Base-by-base conservation (phyloP, 2,329 filamentous ascomycete species). In the Neobulgaria alba region DNA sequence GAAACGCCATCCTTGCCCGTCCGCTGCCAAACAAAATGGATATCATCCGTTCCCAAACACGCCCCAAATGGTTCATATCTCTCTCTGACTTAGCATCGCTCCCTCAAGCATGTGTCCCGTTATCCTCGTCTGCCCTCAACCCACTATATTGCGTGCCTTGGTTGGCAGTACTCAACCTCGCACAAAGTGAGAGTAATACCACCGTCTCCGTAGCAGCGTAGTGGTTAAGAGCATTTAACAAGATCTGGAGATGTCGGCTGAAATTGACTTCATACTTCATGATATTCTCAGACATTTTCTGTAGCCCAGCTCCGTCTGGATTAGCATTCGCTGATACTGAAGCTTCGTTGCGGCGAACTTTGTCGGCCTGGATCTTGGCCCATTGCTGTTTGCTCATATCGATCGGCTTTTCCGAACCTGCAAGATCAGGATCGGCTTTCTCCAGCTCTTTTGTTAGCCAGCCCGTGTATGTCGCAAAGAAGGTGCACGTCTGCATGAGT, bases 161-260 rank as follows among this genome's bases (percentile, higher is more conserved):
- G 46, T 85, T 87, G 10, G 85, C 86, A 44, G 83, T 86, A 55
- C 83, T 89, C 56, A 94, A 60, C 46, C 87, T 67, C 10, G 87
- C 87, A 58, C 87, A 94, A 12, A 98, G 68, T 50, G 89, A 90
- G 47, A 96, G 67, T 50, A 98, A 72, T 14, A 95, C 92, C 3
- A 95, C 90, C 29, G 92, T 96, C 67, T 98, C 92, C 0, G 92
- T 96, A 0, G 92, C 92, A 2, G 92, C 92, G 55, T 95, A 93
- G 63, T 96, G 95, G 55, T 98, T 96, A 48, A 98, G 71, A 46
- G 87, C 90, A 60, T 96, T 92, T 29, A 96, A 77, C 55, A 98
- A 64, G 51, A 96, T 95, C 67, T 94, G 89, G 54, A 98, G 65
- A 63, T 96, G 90, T 34, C 88, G 71, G 42, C 83, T 85, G 60